These are phyloP conservation scores for Stenogyne calaminthoides DNA, from an alignment of 305 asterid species.

Conservation along the genomic window DNA sequence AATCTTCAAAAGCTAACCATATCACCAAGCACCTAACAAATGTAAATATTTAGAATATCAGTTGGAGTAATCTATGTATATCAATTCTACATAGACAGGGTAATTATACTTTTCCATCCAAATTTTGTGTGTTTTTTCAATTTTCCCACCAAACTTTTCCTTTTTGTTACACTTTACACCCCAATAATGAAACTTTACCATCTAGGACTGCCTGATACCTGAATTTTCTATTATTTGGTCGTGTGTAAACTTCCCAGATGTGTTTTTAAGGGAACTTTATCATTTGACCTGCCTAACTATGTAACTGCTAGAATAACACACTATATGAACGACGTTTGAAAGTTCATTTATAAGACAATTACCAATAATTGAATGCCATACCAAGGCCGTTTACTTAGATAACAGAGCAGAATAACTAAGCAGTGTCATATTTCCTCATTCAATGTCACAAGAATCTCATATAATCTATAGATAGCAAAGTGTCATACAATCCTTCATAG, in stretches of 20 bases:
- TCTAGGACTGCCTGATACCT: not conserved
- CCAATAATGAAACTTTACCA: no score
- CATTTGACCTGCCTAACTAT: not conserved
- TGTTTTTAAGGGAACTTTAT: no score
- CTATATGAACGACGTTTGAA: not conserved
- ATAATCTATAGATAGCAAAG: conserved; percentile 22
- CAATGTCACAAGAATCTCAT: not conserved
- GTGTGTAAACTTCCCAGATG: no score
- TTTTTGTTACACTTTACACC: not conserved
- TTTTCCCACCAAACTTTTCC: not conserved
- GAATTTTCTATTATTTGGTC: not conserved
- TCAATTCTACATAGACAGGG: no score
- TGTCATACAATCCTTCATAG: conserved; percentile 10
- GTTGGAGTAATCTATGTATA: not conserved
- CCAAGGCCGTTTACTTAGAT: not conserved
- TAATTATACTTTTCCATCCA: no score
- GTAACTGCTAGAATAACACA: not conserved
- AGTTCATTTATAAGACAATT: not conserved
- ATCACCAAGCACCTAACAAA: not conserved
- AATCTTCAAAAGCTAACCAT: not conserved
- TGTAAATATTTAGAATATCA: not conserved
- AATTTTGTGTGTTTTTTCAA: not conserved
- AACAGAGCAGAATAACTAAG: conserved; percentile 5
- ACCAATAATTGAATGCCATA: not conserved
- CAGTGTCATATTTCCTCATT: not conserved